Percentiles rank a stretch among this genome's conserved stretches.
Conservation (phyloP, 768 basidiomycete species). For the Piloderma croceum region DNA sequence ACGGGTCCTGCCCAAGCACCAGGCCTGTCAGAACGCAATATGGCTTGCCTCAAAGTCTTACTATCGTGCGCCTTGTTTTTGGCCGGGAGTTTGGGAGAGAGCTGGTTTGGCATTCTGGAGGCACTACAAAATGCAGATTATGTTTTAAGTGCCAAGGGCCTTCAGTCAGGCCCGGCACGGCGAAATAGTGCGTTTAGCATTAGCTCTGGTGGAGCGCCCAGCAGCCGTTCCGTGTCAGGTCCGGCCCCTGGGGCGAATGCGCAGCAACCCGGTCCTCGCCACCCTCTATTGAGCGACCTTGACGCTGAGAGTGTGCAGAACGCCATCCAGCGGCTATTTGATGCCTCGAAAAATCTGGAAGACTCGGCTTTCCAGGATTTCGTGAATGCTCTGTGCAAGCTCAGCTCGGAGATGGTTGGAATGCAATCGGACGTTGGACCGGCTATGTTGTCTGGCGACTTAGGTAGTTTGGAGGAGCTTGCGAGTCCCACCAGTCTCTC, state of each 20-base stretch:
- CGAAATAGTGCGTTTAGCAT: constrained; percentile 30
- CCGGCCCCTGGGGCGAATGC: constrained; percentile 20
- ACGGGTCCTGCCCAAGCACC: constrained; percentile 51
- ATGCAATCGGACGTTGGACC: constrained; percentile 57
- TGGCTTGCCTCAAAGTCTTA: constrained; percentile 84
- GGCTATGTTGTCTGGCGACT: constrained; percentile 26
- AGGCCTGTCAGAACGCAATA: constrained; percentile 80
- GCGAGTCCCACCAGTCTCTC: constrained; percentile 24
- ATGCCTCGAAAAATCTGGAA: constrained; percentile 77
- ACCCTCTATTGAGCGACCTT: constrained; percentile 65
- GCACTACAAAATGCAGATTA: constrained; percentile 93
- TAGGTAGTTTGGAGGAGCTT: constrained; percentile 36
- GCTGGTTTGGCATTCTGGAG: constrained; percentile 90
- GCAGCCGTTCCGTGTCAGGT: constrained; percentile 38
- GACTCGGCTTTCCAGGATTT: constrained; percentile 81
- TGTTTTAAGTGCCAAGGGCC: constrained; percentile 65
- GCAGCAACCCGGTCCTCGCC: constrained; percentile 30
- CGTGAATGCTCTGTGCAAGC: constrained; percentile 58
- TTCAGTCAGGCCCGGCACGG: constrained; percentile 23
- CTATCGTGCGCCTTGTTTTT: constrained; percentile 74
- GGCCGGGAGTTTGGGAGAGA: constrained; percentile 79
- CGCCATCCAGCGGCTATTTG: constrained; percentile 80
- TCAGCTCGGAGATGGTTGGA: constrained; percentile 90
- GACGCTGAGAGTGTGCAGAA: constrained; percentile 70
- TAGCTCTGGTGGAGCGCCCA: constrained; percentile 24